phyloP scores from a whole-genome alignment of 2,329 filamentous ascomycete genomes.

The Xylariaceae sp. region DNA sequence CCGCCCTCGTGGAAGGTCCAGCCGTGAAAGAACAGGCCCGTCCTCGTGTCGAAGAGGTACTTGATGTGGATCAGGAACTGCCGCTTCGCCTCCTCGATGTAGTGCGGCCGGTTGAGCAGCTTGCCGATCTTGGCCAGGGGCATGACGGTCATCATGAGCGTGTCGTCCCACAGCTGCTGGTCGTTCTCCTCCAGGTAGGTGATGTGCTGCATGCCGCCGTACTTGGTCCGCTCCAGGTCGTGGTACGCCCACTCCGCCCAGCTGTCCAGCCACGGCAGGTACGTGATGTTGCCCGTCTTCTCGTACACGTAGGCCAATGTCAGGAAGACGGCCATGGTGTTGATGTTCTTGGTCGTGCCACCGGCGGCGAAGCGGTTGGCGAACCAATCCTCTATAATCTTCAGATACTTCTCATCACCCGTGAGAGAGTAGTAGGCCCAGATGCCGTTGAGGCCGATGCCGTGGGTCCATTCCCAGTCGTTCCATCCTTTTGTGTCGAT shows the following conservation, averaged over 20 bases:
- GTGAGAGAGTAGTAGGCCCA: slow-evolving; percentile 78
- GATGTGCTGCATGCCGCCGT: slow-evolving; percentile 69
- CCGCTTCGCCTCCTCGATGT: slow-evolving; percentile 70
- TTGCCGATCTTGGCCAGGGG: slow-evolving; percentile 75
- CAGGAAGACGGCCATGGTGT: slow-evolving; percentile 75
- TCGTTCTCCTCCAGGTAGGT: slow-evolving; percentile 67
- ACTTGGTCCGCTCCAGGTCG: slow-evolving; percentile 65
- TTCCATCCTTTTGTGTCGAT: slow-evolving; percentile 84
- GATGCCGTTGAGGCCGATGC: slow-evolving; percentile 72
- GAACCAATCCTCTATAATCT: slow-evolving; percentile 71
- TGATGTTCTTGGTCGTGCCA: slow-evolving; percentile 78
- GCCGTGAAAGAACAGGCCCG: slow-evolving; percentile 74
- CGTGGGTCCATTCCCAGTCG: slow-evolving; percentile 80
- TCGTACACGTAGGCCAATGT: slow-evolving; percentile 76
- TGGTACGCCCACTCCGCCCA: slow-evolving; percentile 83
- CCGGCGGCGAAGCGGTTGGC: slow-evolving; percentile 60
- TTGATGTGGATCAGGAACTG: slow-evolving; percentile 75
- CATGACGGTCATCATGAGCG: slow-evolving; percentile 81
- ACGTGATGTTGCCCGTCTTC: slow-evolving; percentile 61
- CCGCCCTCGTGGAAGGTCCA: slow-evolving; percentile 70
- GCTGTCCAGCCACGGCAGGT: slow-evolving; percentile 70
- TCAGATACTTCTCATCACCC: slow-evolving; percentile 52
- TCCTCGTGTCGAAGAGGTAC: slow-evolving; percentile 67
- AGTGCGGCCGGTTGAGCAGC: slow-evolving; percentile 62
- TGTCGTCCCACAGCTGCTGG: slow-evolving; percentile 79